Percentiles rank a stretch among this genome's conserved stretches.
Conservation (phyloP, 495 filamentous ascomycete species). For the Tricharina praecox region DNA sequence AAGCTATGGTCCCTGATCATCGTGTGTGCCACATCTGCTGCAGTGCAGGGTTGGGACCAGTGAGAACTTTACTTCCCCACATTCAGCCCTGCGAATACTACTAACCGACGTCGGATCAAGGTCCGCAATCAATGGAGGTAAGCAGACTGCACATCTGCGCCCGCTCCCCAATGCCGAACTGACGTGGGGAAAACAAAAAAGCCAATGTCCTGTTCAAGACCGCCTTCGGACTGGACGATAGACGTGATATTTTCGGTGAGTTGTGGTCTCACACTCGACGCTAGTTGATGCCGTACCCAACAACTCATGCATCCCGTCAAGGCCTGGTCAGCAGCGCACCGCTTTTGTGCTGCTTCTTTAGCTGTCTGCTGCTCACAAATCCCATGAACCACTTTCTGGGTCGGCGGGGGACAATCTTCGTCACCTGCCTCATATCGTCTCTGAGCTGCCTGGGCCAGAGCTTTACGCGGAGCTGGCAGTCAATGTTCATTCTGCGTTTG, state of each 20-base stretch:
- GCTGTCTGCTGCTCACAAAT: constrained; percentile 47
- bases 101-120: no score
- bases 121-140: neutral
- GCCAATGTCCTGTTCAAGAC: constrained; percentile 39
- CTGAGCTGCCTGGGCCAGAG: constrained; percentile 59
- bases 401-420: constrained; percentile 44
- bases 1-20: constrained; percentile 49
- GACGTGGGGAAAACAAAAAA: no score
- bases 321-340: constrained; percentile 50
- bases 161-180: no score
- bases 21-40: constrained; percentile 41
- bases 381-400: constrained; percentile 34
- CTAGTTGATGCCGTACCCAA: no score
- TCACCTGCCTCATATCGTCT: constrained; percentile 45
- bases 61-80: neutral
- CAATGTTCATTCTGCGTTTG: constrained; percentile 30
- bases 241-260: constrained; percentile 28
- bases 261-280: constrained; percentile 42
- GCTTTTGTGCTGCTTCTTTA: constrained; percentile 56
- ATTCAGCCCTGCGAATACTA: neutral
- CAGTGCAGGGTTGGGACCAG: constrained; percentile 49
- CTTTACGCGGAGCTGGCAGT: constrained; percentile 53
- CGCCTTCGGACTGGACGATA: neutral
- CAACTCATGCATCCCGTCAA: constrained; percentile 35
- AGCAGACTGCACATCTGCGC: no score